A percentile compares a stretch with the other conserved stretches of the same genome.
These are phyloP conservation scores for Epichloe typhina DNA, from an alignment of 2,329 filamentous ascomycete species.

Conservation along the genomic window DNA sequence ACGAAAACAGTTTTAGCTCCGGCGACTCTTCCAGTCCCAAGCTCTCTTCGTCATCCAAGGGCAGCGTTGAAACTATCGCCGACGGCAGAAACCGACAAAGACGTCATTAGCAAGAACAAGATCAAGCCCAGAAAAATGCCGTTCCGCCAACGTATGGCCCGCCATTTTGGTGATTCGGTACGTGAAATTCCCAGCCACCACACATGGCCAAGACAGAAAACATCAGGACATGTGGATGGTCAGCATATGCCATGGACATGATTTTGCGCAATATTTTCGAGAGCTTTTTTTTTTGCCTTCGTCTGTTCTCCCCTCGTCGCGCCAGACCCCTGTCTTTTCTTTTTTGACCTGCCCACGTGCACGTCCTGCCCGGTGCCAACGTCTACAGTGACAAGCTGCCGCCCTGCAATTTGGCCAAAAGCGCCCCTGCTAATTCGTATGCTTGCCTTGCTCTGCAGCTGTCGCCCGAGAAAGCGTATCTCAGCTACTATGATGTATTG, in stretches of 20 bases:
- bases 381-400: no score
- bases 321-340: not conserved
- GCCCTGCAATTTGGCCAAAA: not conserved
- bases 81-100: not conserved
- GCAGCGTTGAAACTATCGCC: constrained; percentile 1
- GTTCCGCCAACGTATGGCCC: constrained; percentile 29
- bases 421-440: not conserved
- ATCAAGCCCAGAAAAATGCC: constrained; percentile 16
- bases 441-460: constrained; percentile 28
- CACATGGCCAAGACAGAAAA: not conserved
- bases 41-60: not conserved
- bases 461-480: constrained; percentile 24
- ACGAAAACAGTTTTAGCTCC: constrained; percentile 4
- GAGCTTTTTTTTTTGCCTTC: not conserved
- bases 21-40: constrained; percentile 1
- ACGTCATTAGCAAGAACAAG: not conserved
- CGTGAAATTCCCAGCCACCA: constrained; percentile 10
- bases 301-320: not conserved
- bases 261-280: no score
- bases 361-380: no score
- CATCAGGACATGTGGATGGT: no score
- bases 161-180: constrained; percentile 35
- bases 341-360: not conserved
- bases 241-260: no score
- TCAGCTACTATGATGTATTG: constrained; percentile 29